phyloP scores from a whole-genome alignment of 2,329 filamentous ascomycete species.

The Penicillium fuscoglaucum region DNA sequence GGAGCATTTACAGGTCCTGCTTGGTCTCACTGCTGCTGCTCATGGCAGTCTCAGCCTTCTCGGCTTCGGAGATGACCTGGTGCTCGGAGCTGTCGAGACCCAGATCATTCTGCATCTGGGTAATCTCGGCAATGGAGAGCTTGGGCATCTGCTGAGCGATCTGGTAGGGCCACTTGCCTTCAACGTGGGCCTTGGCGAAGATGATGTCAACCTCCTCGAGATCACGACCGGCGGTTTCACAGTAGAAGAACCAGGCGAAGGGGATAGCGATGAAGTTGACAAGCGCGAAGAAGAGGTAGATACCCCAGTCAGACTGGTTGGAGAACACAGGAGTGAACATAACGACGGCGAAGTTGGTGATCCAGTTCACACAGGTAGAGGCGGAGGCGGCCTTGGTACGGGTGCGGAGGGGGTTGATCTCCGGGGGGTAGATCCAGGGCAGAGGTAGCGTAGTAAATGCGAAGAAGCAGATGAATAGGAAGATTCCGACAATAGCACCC shows the following conservation, averaged over 20 bases:
- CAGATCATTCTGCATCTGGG: slow-evolving; percentile 26
- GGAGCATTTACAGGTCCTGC: not conserved
- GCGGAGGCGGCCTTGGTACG: slow-evolving; percentile 54
- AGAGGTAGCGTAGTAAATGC: slow-evolving; percentile 64
- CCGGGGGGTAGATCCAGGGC: slow-evolving; percentile 56
- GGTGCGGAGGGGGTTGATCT: slow-evolving; percentile 55
- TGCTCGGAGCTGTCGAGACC: slow-evolving; percentile 19
- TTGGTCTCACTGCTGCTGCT: slow-evolving; percentile 19
- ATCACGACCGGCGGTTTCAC: slow-evolving; percentile 45
- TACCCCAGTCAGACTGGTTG: slow-evolving; percentile 35
- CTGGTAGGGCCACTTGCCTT: slow-evolving; percentile 34
- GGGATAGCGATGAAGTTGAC: slow-evolving; percentile 47
- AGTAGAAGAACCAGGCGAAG: slow-evolving; percentile 55
- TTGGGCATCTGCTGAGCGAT: slow-evolving; percentile 32
- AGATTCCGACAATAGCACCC: slow-evolving; percentile 57
- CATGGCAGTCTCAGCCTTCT: slow-evolving; percentile 24
- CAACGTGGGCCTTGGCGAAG: slow-evolving; percentile 41
- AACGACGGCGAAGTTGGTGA: slow-evolving; percentile 54
- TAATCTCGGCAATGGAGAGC: slow-evolving; percentile 29
- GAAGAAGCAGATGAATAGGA: slow-evolving; percentile 67
- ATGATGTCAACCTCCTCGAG: slow-evolving; percentile 45
- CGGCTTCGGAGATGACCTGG: not conserved
- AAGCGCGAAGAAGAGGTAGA: slow-evolving; percentile 44
- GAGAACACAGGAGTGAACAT: slow-evolving; percentile 49
- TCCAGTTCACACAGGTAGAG: slow-evolving; percentile 54